Percentiles rank a stretch among this genome's conserved stretches.
phyloP scores from a whole-genome alignment of 1,284 basidiomycete genomes.

The Moniliophthora roreri region DNA sequence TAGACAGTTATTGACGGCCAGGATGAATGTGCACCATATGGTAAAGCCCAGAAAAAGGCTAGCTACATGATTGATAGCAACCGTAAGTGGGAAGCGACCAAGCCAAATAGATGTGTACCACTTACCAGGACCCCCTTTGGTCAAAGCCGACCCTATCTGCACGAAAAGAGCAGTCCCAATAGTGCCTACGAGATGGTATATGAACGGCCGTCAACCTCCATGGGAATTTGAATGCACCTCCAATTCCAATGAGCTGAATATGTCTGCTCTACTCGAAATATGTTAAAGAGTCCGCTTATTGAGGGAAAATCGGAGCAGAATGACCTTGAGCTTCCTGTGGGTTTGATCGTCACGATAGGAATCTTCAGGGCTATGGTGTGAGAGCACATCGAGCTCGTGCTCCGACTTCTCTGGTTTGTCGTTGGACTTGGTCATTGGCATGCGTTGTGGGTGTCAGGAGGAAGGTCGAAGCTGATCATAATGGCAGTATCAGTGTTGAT shows the following conservation, averaged over 20 bases:
- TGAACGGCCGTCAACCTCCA: not conserved
- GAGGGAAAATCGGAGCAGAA: not conserved
- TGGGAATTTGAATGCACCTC: conserved; percentile 26
- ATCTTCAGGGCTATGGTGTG: no score
- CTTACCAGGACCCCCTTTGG: conserved; percentile 44
- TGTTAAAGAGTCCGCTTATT: not conserved
- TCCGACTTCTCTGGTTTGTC: no score
- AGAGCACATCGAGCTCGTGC: no score
- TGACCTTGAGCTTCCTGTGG: conserved; percentile 2
- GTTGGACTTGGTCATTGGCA: no score
- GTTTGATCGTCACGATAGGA: not conserved
- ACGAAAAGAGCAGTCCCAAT: conserved; percentile 49
- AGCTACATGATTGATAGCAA: conserved; percentile 20
- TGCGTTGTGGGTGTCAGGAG: no score
- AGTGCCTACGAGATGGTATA: conserved; percentile 28
- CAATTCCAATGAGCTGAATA: conserved; percentile 48
- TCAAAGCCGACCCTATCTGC: conserved; percentile 41
- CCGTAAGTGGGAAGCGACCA: not conserved
- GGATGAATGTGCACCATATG: conserved; percentile 43
- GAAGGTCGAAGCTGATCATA: no score
- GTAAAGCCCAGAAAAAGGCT: conserved; percentile 46
- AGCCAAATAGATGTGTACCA: not conserved
- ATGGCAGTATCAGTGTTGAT: no score
- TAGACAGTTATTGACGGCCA: conserved; percentile 45
- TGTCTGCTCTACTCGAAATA: conserved; percentile 38